phyloP scores from a whole-genome alignment of 768 basidiomycete genomes.

The Suillus ampliporus region DNA sequence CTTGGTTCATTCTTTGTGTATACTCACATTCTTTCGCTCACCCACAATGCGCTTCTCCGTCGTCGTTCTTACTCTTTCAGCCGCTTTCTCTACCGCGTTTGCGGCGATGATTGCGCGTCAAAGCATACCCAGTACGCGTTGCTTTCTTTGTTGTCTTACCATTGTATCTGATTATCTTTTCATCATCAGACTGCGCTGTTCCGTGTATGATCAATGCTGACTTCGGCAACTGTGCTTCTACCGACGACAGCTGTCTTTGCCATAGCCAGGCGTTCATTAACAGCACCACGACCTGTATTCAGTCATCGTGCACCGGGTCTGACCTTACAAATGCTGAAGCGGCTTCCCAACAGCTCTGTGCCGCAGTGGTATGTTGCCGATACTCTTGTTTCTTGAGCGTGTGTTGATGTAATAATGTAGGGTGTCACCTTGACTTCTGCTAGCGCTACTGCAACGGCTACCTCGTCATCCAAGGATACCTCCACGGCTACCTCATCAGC shows the following conservation, averaged over 20 bases:
- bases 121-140: slow-evolving; percentile 28
- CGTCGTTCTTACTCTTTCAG: slow-evolving; percentile 20
- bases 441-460: slow-evolving; percentile 29
- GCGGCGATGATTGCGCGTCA: slow-evolving; percentile 27
- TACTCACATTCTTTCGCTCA: slow-evolving; percentile 2
- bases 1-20: not conserved
- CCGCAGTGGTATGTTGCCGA: slow-evolving; percentile 51
- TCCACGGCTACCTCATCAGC: slow-evolving; percentile 20
- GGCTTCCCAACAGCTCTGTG: slow-evolving; percentile 50
- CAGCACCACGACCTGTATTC: slow-evolving; percentile 55
- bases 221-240: slow-evolving; percentile 48
- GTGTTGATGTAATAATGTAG: slow-evolving; percentile 35
- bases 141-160: slow-evolving; percentile 5
- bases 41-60: slow-evolving; percentile 25
- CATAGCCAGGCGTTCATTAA: slow-evolving; percentile 49
- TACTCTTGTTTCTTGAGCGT: slow-evolving; percentile 3
- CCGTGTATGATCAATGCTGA: slow-evolving; percentile 53
- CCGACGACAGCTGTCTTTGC: slow-evolving; percentile 69
- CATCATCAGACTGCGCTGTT: slow-evolving; percentile 52
- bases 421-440: slow-evolving; percentile 55
- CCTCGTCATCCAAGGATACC: slow-evolving; percentile 21
- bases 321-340: slow-evolving; percentile 53
- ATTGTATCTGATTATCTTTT: not conserved
- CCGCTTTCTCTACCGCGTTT: slow-evolving; percentile 20
- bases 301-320: slow-evolving; percentile 46